Evolutionary conservation across 805 yeast species (phyloP).

Genomic region (Wickerhamiella parazyma): DNA sequence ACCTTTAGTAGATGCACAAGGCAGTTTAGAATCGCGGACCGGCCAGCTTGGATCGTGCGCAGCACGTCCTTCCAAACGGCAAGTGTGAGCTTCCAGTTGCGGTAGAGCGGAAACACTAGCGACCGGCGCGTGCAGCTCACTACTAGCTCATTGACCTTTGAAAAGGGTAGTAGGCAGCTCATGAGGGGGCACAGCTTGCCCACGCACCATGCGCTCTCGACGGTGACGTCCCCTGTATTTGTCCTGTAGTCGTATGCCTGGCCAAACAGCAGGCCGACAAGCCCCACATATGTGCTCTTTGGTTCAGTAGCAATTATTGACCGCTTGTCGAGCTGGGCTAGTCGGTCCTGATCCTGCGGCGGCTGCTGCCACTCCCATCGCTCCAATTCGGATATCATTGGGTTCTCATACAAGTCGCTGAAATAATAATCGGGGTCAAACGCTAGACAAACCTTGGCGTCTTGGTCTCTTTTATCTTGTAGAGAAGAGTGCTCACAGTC

Average conservation of each 20-base stretch:
- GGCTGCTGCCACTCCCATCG: constrained; percentile 29
- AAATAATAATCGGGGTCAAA: constrained; percentile 86
- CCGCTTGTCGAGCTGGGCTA: constrained; percentile 54
- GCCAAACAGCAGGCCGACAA: constrained; percentile 57
- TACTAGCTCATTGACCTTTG: constrained; percentile 39
- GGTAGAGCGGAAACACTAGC: constrained; percentile 63
- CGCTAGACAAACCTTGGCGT: constrained; percentile 45
- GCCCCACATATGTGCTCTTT: constrained; percentile 44
- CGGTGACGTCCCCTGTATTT: constrained; percentile 53
- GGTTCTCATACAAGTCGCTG: constrained; percentile 54
- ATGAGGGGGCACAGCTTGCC: constrained; percentile 79
- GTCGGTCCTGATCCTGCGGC: constrained; percentile 46
- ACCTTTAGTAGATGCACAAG: constrained; percentile 52
- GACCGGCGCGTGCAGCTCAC: constrained; percentile 59
- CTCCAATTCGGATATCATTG: constrained; percentile 36
- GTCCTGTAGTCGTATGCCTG: constrained; percentile 64
- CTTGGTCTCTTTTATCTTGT: constrained; percentile 5
- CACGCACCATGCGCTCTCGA: constrained; percentile 89
- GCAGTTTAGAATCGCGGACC: constrained; percentile 44
- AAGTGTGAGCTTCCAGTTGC: constrained; percentile 47
- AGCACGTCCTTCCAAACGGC: constrained; percentile 69
- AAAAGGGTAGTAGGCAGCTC: constrained; percentile 35
- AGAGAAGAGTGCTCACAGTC: constrained; percentile 54
- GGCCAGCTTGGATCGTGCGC: constrained; percentile 52
- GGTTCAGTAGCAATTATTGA: constrained; percentile 42